Evolutionary conservation across 495 filamentous ascomycete genomes (phyloP), one percentile per base, ranked within the genome.

Genomic region (Hyaloscypha finlandica): DNA sequence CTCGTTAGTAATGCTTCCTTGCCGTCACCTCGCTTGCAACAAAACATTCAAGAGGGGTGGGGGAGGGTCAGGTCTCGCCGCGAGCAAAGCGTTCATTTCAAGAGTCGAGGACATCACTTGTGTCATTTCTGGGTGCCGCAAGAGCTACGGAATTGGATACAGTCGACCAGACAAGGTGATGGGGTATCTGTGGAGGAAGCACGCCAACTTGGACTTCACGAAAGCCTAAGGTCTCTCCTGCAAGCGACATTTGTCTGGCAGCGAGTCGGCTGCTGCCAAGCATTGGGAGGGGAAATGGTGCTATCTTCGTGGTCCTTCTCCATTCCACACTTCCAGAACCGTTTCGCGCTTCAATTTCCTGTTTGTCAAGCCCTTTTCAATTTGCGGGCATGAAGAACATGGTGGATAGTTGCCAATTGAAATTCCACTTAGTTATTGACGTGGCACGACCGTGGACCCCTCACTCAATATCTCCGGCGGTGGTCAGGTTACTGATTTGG

Each of bases 171-270:
- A 67, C 33, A 65, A 65, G 39, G 12, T 65, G 52, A 65, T 52
- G 30, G 63, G 58, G 52, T 52, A 65, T 22, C 20, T 65, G 31
- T 57, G 53, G 51, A 65, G 30, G 63, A 62, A 62, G 35, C 59
- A 51, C 42, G 30, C 57, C 42, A 48, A 48, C 16, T 48, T 59
- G 57, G 57, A 30, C 6, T 37, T 33, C 57, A 32, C 35, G n/a
- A 37, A 37, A 39, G 57, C 32, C 33, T 32, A 30, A 59, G 0
- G 3, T 48, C 8, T 48, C 42, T 14, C 8, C 42, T 48, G 42
- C 42, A 16, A 12, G 42, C 42, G 16, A 48, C 42, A 48, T 12
- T 3, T 4, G 42, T 6, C 42, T 48, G 2, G 35, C 16, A 58
- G 55, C 55, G 57, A 59, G 57, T 8, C 12, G 2, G 55, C n/a